Conservation (phyloP, 1,139 yeast genomes). For the Candida sanyaensis region DNA sequence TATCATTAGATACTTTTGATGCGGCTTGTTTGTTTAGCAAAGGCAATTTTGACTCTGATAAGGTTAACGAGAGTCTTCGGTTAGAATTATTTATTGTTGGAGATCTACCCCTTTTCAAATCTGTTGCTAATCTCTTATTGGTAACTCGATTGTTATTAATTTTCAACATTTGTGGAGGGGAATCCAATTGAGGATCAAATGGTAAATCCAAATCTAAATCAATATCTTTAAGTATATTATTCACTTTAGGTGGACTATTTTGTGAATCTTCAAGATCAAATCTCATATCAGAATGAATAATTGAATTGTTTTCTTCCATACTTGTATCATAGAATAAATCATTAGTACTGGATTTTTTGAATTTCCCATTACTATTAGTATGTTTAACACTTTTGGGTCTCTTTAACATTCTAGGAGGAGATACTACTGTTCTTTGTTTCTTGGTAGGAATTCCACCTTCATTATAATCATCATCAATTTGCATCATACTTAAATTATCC, state of each 20-base stretch:
- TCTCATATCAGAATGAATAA: conserved; percentile 4
- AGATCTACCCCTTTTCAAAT: conserved; percentile 7
- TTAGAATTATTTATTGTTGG: conserved; percentile 19
- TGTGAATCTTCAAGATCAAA: conserved; percentile 11
- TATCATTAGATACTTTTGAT: conserved; percentile 18
- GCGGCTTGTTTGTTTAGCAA: conserved; percentile 40
- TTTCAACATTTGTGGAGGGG: conserved; percentile 28
- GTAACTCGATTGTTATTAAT: conserved; percentile 1
- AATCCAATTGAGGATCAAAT: conserved; percentile 31
- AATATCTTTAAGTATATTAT: conserved; percentile 12
- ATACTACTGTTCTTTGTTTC: conserved; percentile 7
- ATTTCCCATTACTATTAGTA: conserved; percentile 10
- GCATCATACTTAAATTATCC: conserved; percentile 4
- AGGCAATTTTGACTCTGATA: conserved; percentile 22
- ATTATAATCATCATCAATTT: conserved; percentile 7
- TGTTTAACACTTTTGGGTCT: conserved; percentile 33
- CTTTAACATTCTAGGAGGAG: conserved; percentile 17
- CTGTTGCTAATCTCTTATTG: conserved; percentile 16
- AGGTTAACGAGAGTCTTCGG: conserved; percentile 13
- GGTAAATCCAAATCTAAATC: conserved; percentile 27
- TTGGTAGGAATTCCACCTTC: conserved; percentile 6
- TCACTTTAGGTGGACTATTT: conserved; percentile 4
- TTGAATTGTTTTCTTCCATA: conserved; percentile 12
- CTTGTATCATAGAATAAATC: conserved; percentile 15
- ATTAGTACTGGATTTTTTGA: conserved; percentile 19